Base-by-base conservation (phyloP, 2,329 filamentous ascomycete genomes). In the Decorospora gaudefroyi region DNA sequence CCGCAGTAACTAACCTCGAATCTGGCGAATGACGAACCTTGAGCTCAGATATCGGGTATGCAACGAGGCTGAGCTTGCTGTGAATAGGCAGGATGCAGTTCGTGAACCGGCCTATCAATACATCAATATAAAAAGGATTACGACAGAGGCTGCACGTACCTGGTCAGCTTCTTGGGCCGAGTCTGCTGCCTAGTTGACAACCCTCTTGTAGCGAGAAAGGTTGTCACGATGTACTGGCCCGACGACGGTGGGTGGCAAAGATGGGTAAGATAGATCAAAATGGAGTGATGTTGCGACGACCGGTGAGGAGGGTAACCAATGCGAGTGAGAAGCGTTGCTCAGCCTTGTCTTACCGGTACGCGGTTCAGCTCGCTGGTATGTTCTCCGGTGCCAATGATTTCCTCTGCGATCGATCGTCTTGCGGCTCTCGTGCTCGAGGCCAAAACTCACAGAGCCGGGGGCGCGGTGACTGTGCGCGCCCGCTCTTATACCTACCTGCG, bases 281-380 rank as follows among this genome's bases (percentile, higher is more conserved):
- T 16, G 39, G 30, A n/a, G 25, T 17, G 33, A 41, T 40, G 25
- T 31, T 12, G 41, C 18, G 43, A 38, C 34, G 37, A 51, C 53
- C 55, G 55, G 53, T 61, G 45, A 59, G 33, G 18, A 29, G n/a
- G 22, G 13, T 28, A 32, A 13, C 43, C 42, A 55, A 53, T 53
- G 34, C 16, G 25, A 35, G 19, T 9, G 26, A 31, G 44, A 15
- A 28, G 29, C n/a, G 16, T 35, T 35, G 42, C 37, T 54, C 48
- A 53, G 55, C 55, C 46, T 52, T 43, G 21, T 49, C 30, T 32
- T 36, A 34, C 32, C 19, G n/a, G n/a, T n/a, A 37, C 17, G 30
- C 35, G 11, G 47, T 44, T 44, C 54, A 54, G 49, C 50, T 54
- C 25, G 43, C 37, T 19, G 35, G 29, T 32, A 21, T n/a, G 27